Percentiles rank a stretch among this genome's conserved stretches.
These are phyloP conservation scores for Notholithocarpus densiflorus DNA, from an alignment of 306 rosid genomes.

Conservation along the genomic window DNA sequence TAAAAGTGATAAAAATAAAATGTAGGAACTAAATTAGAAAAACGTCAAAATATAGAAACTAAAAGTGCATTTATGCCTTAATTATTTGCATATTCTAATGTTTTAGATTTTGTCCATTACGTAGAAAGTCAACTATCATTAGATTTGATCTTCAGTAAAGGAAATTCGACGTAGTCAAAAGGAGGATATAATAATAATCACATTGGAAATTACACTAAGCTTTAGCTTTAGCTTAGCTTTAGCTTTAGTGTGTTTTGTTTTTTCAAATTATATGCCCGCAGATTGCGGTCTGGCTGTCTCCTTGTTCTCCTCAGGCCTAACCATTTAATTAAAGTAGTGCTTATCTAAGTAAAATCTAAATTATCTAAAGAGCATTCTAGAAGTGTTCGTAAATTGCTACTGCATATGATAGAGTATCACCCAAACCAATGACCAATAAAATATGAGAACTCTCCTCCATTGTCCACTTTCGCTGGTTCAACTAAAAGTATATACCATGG, in stretches of 20 bases:
- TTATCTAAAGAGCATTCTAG: too few species aligned
- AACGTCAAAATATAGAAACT: too few species aligned
- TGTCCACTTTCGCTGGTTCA: not conserved
- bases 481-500: not conserved
- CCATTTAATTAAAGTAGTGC: too few species aligned
- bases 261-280: not conserved
- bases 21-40: too few species aligned
- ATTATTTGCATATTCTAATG: not conserved
- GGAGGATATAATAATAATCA: not conserved
- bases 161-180: slow-evolving; percentile 6
- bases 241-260: not conserved
- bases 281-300: too few species aligned
- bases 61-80: too few species aligned
- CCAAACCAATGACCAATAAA: too few species aligned
- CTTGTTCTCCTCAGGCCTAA: too few species aligned
- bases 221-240: not conserved
- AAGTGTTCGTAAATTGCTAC: too few species aligned
- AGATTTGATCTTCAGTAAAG: slow-evolving; percentile 14
- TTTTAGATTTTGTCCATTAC: slow-evolving; percentile 7
- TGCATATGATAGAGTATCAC: too few species aligned
- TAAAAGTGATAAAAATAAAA: too few species aligned
- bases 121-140: slow-evolving; percentile 3
- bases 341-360: too few species aligned
- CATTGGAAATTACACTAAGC: not conserved
- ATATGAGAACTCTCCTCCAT: not conserved